Evolutionary conservation across 2,329 filamentous ascomycete genomes (phyloP).

Genomic region (Apiospora rasikravindrae): DNA sequence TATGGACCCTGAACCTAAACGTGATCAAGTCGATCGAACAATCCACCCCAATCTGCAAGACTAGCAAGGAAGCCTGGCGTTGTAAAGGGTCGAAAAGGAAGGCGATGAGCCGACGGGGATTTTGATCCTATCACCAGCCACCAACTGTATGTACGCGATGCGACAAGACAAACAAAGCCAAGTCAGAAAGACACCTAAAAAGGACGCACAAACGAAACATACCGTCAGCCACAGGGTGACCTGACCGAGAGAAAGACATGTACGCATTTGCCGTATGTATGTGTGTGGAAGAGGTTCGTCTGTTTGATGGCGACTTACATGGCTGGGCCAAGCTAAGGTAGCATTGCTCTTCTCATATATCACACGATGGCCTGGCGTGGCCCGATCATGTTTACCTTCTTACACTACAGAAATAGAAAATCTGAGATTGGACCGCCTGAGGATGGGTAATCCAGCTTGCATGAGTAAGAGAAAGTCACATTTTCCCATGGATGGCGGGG

Average conservation of each 20-base stretch:
- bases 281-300: neutral
- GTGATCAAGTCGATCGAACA: constrained; percentile 18
- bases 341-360: neutral
- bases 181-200: constrained; percentile 28
- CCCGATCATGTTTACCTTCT: neutral
- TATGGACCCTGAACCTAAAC: constrained; percentile 19
- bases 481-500: constrained; percentile 21
- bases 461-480: constrained; percentile 20
- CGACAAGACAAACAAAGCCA: constrained; percentile 24
- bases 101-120: constrained; percentile 29
- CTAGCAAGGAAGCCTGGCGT: constrained; percentile 17
- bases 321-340: neutral
- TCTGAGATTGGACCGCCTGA: neutral
- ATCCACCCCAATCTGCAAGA: constrained; percentile 19
- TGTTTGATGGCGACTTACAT: neutral
- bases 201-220: constrained; percentile 11
- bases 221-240: neutral
- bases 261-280: neutral
- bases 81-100: constrained; percentile 16
- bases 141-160: neutral
- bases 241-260: neutral
- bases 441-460: neutral
- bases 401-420: neutral
- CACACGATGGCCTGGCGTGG: neutral
- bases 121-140: constrained; percentile 29